phyloP scores from a whole-genome alignment of 169 alveolate genomes.

The Sarcocystis neurona region DNA sequence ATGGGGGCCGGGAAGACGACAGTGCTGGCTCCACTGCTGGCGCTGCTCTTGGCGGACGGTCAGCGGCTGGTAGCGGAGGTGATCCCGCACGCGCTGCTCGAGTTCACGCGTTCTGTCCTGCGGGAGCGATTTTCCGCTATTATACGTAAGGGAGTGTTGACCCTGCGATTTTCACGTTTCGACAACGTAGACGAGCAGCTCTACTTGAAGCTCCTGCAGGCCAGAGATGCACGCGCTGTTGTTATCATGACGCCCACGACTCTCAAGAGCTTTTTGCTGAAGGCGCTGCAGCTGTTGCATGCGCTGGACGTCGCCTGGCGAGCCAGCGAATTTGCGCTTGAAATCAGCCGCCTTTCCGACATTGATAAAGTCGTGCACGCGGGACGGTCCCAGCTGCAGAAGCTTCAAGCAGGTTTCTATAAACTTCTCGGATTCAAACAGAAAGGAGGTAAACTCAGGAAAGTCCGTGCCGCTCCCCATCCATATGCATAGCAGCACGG shows the following conservation, averaged over 20 bases:
- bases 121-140: conserved; percentile 83
- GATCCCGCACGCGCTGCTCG: conserved; percentile 84
- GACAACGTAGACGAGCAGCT: conserved; percentile 80
- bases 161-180: conserved; percentile 79
- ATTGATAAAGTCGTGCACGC: conserved; percentile 10
- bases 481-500: too few relatives aligned
- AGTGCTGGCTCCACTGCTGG: conserved; percentile 82
- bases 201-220: conserved; percentile 82
- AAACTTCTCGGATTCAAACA: conserved; percentile 52
- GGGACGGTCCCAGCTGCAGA: conserved; percentile 53
- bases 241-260: conserved; percentile 88
- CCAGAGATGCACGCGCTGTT: conserved; percentile 82
- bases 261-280: conserved; percentile 85
- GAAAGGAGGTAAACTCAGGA: conserved; percentile 31
- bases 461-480: too few relatives aligned
- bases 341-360: conserved; percentile 2
- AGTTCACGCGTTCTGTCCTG: conserved; percentile 84
- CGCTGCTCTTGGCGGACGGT: conserved; percentile 83
- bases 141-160: conserved; percentile 80
- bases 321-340: background rate
- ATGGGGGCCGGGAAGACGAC: conserved; percentile 96
- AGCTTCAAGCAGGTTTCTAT: conserved; percentile 33
- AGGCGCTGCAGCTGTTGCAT: conserved; percentile 80
- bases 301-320: conserved; percentile 70
- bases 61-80: conserved; percentile 73